These are phyloP conservation scores for Penicillium janthinellum DNA, from an alignment of 2,329 filamentous ascomycete species.

Conservation along the genomic window DNA sequence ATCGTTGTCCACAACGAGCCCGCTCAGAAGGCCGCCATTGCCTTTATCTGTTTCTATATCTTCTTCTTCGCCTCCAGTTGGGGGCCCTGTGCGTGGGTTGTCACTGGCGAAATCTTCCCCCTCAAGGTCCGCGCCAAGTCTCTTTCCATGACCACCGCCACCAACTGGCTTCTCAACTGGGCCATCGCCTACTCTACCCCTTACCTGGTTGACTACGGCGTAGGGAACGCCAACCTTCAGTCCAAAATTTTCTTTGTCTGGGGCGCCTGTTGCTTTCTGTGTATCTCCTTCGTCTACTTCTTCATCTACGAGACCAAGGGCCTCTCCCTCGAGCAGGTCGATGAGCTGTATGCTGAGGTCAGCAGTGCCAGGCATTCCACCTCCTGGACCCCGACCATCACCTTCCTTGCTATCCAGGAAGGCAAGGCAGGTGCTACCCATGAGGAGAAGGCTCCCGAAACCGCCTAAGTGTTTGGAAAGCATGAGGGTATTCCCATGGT, in stretches of 20 bases:
- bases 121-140: slow-evolving; percentile 10
- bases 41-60: slow-evolving; percentile 14
- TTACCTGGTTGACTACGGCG: slow-evolving; percentile 8
- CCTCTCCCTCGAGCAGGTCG: slow-evolving; percentile 8
- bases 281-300: slow-evolving; percentile 4
- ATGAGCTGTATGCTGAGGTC: slow-evolving; percentile 1
- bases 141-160: slow-evolving; percentile 14
- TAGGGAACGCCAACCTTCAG: slow-evolving; percentile 2
- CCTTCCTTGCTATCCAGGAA: neutral
- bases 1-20: slow-evolving; percentile 1
- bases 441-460: no score
- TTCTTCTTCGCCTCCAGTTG: slow-evolving; percentile 10
- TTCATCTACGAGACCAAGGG: slow-evolving; percentile 17
- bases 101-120: slow-evolving; percentile 17
- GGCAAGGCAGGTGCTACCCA: no score
- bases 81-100: slow-evolving; percentile 7
- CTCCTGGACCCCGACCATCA: neutral
- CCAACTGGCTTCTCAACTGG: slow-evolving; percentile 19
- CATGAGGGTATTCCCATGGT: no score
- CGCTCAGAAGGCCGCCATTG: slow-evolving; percentile 3
- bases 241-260: slow-evolving; percentile 15
- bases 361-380: neutral
- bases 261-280: slow-evolving; percentile 7
- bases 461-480: no score
- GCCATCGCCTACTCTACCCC: slow-evolving; percentile 3